A percentile compares a stretch with the other conserved stretches of the same genome.
These are phyloP conservation scores for Carallia pectinifolia DNA, from an alignment of 345 rosid species.

Conservation along the genomic window DNA sequence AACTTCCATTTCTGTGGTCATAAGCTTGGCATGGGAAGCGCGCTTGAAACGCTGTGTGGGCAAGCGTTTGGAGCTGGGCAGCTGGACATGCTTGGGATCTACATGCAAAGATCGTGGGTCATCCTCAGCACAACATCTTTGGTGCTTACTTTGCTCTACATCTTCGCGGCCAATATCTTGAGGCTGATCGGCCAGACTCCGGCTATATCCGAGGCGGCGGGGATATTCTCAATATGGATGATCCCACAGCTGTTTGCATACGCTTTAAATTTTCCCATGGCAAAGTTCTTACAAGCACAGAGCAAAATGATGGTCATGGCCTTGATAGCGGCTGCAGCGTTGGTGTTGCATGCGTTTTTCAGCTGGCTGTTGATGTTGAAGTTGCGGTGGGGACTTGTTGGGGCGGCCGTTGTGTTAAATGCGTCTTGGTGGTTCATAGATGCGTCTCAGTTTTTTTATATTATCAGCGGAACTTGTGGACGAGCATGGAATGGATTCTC, in stretches of 20 bases:
- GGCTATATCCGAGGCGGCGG: constrained; percentile 66
- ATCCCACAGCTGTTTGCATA: constrained; percentile 84
- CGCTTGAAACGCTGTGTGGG: constrained; percentile 90
- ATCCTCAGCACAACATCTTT: constrained; percentile 63
- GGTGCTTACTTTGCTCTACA: constrained; percentile 49
- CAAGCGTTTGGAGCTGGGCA: constrained; percentile 91
- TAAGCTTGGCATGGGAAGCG: constrained; percentile 98
- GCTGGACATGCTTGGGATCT: constrained; percentile 79
- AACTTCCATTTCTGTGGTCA: too few species aligned
- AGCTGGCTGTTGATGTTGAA: constrained; percentile 69
- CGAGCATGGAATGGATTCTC: constrained; percentile 84
- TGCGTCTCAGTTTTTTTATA: constrained; percentile 51
- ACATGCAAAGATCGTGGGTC: constrained; percentile 91
- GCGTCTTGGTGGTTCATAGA: constrained; percentile 70
- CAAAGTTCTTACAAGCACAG: constrained; percentile 83
- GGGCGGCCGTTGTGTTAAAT: constrained; percentile 68
- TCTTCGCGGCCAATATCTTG: constrained; percentile 58
- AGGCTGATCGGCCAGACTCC: constrained; percentile 64
- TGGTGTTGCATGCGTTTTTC: constrained; percentile 53
- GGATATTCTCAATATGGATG: constrained; percentile 70
- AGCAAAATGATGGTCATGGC: constrained; percentile 94
- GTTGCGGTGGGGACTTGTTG: constrained; percentile 68
- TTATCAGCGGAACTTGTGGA: constrained; percentile 71
- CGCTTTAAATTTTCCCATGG: constrained; percentile 70
- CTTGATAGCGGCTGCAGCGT: constrained; percentile 48